Evolutionary conservation across 371 early-diverging fungal species (phyloP).

Genomic region (Entomophthora muscae): DNA sequence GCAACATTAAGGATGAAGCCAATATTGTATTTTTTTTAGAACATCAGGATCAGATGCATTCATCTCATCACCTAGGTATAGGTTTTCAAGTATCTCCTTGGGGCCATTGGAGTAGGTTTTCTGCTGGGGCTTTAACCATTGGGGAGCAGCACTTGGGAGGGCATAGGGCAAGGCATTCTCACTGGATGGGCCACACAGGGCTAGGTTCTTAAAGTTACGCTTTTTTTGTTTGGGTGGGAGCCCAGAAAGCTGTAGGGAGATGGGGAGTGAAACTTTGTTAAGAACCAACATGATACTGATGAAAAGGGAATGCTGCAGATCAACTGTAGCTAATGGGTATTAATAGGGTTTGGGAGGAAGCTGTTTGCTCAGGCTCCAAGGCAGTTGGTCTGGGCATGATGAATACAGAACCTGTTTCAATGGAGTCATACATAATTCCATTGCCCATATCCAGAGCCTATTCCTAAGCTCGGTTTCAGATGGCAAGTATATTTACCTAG

Average conservation of each 20-base stretch:
- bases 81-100: slow-evolving; percentile 35
- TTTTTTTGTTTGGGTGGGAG: background rate
- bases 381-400: background rate
- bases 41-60: slow-evolving; percentile 27
- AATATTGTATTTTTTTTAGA: slow-evolving; percentile 25
- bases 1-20: slow-evolving; percentile 58
- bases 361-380: no score
- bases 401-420: background rate
- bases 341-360: no score
- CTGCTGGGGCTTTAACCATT: slow-evolving; percentile 4
- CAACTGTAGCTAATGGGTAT: background rate
- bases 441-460: background rate
- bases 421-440: background rate
- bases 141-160: background rate
- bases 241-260: background rate
- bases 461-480: background rate
- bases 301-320: background rate
- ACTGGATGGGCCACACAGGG: no score
- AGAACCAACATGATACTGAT: background rate
- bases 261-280: background rate
- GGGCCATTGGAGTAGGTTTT: slow-evolving; percentile 24
- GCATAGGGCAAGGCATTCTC: no score
- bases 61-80: slow-evolving; percentile 50
- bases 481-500: background rate
- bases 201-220: background rate